A percentile compares a stretch with the other conserved stretches of the same genome.
These are phyloP conservation scores for Penicillium chermesinum DNA, from an alignment of 495 filamentous ascomycete genomes.

Conservation along the genomic window DNA sequence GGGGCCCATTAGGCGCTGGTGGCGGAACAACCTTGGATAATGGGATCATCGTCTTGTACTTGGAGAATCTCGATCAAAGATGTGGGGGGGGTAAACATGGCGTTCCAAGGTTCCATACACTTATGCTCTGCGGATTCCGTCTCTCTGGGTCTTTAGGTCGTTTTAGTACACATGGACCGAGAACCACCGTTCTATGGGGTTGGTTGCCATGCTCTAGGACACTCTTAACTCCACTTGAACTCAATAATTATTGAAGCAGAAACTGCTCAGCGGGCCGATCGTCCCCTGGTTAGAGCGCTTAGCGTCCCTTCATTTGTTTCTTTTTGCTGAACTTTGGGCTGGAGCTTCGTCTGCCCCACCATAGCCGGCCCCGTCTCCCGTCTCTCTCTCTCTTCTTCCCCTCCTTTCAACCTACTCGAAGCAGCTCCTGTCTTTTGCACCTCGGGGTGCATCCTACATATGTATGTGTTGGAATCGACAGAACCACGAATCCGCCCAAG, in stretches of 20 bases:
- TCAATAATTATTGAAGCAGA: too few species aligned
- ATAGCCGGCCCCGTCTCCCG: conserved; percentile 11
- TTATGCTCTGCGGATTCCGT: too few species aligned
- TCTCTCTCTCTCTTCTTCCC: conserved; percentile 3
- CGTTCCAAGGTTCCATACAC: neutral
- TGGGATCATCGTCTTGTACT: too few species aligned
- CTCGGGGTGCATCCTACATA: neutral
- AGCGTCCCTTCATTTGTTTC: neutral
- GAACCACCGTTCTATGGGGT: too few species aligned
- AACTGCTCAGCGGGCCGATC: neutral
- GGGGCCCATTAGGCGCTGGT: conserved; percentile 16
- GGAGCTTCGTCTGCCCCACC: conserved; percentile 4
- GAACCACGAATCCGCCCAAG: neutral
- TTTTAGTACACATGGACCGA: too few species aligned
- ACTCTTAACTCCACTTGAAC: too few species aligned
- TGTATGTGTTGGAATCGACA: neutral
- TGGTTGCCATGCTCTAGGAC: too few species aligned
- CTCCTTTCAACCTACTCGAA: neutral
- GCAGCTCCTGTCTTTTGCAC: neutral
- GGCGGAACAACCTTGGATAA: too few species aligned
- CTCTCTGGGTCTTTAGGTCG: too few species aligned
- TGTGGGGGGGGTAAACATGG: too few species aligned
- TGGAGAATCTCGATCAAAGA: too few species aligned
- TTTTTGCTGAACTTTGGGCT: neutral
- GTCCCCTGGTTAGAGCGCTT: neutral